Percentiles rank a stretch among this genome's conserved stretches.
phyloP scores from a whole-genome alignment of 2,329 filamentous ascomycete species.

The Sarocladium strictum region DNA sequence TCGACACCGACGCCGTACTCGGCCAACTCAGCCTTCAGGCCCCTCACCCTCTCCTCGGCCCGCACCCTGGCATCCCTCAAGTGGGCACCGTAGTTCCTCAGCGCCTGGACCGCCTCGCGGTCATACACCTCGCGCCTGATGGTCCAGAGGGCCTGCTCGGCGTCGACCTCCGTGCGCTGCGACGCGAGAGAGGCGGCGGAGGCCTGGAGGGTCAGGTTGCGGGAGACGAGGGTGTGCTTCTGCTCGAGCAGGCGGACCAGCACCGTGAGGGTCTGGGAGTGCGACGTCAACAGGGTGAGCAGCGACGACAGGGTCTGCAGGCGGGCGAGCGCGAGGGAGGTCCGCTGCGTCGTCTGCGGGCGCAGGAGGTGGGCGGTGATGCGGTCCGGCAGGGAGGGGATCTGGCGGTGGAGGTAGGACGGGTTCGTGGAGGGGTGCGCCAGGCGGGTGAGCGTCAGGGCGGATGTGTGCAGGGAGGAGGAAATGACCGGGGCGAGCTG shows the following conservation, averaged over 20 bases:
- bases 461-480: slow-evolving; percentile 40
- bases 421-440: slow-evolving; percentile 44
- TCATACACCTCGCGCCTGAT: slow-evolving; percentile 38
- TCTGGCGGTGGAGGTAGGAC: slow-evolving; percentile 51
- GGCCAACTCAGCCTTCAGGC: slow-evolving; percentile 35
- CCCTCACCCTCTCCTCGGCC: slow-evolving; percentile 36
- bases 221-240: slow-evolving; percentile 48
- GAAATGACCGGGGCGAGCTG: slow-evolving; percentile 42
- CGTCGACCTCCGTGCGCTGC: slow-evolving; percentile 33
- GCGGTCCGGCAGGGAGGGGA: slow-evolving; percentile 40
- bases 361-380: slow-evolving; percentile 29
- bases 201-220: slow-evolving; percentile 46
- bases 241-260: slow-evolving; percentile 47
- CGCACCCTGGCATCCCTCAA: slow-evolving; percentile 41
- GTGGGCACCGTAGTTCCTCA: slow-evolving; percentile 42
- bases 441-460: slow-evolving; percentile 42
- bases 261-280: slow-evolving; percentile 31
- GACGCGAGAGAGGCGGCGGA: slow-evolving; percentile 37
- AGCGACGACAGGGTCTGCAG: slow-evolving; percentile 31
- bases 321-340: slow-evolving; percentile 31
- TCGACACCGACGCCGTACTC: slow-evolving; percentile 42
- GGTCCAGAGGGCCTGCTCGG: slow-evolving; percentile 26
- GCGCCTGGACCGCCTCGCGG: slow-evolving; percentile 33
- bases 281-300: slow-evolving; percentile 31
- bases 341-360: slow-evolving; percentile 23